Evolutionary conservation across 2,329 filamentous ascomycete species (phyloP).

Genomic region (Colletotrichum scovillei): DNA sequence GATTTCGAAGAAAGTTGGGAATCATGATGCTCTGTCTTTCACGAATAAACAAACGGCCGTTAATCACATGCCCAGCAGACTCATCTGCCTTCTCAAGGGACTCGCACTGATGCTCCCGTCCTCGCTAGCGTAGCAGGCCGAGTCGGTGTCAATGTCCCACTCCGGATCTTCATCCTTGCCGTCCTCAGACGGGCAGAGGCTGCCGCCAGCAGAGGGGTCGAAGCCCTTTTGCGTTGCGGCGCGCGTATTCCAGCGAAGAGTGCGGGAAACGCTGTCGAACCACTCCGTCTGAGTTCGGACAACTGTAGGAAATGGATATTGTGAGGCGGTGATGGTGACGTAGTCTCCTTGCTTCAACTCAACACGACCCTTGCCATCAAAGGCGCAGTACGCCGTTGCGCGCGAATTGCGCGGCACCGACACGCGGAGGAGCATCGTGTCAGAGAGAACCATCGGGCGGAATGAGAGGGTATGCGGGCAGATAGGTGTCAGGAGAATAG

Average conservation of each 20-base stretch:
- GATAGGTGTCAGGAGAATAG: slow-evolving; percentile 95
- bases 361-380: slow-evolving; percentile 95
- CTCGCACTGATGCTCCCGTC: slow-evolving; percentile 76
- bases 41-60: not conserved
- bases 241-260: slow-evolving; percentile 93
- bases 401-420: slow-evolving; percentile 86
- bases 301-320: slow-evolving; percentile 97
- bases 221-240: slow-evolving; percentile 94
- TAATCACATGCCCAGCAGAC: slow-evolving; percentile 70
- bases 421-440: slow-evolving; percentile 92
- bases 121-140: slow-evolving; percentile 76
- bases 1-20: not conserved
- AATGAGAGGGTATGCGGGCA: slow-evolving; percentile 98
- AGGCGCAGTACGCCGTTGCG: slow-evolving; percentile 95
- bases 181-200: slow-evolving; percentile 50
- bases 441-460: slow-evolving; percentile 96
- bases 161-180: slow-evolving; percentile 70
- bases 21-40: not conserved
- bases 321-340: slow-evolving; percentile 94
- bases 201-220: slow-evolving; percentile 58
- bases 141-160: slow-evolving; percentile 97
- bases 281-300: slow-evolving; percentile 91
- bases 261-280: slow-evolving; percentile 95
- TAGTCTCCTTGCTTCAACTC: slow-evolving; percentile 94
- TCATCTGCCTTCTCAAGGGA: slow-evolving; percentile 79